phyloP scores from a whole-genome alignment of 306 rosid species.

The Crotalaria pallida region DNA sequence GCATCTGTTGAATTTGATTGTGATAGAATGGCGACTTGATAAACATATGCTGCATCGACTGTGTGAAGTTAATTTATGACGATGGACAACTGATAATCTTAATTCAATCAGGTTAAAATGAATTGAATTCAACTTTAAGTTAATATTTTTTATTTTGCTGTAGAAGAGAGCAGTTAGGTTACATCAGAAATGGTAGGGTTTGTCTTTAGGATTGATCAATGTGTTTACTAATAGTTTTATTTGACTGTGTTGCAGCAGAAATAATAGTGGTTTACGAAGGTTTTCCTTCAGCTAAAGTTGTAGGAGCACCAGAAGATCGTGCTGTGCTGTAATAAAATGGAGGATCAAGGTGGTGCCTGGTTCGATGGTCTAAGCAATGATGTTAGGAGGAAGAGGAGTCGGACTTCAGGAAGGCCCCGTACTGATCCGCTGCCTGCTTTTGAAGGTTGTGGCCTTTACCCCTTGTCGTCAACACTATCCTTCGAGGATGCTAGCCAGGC shows the following conservation, averaged over 20 bases:
- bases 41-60: neutral
- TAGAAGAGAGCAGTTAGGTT: slow-evolving; percentile 1
- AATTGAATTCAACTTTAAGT: neutral
- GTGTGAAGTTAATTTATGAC: neutral
- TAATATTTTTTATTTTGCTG: neutral
- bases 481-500: slow-evolving; percentile 69
- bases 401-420: slow-evolving; percentile 71
- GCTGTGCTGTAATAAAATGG: slow-evolving; percentile 43
- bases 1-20: neutral
- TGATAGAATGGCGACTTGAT: neutral
- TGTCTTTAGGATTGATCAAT: neutral
- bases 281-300: slow-evolving; percentile 21
- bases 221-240: slow-evolving; percentile 14
- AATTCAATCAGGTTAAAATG: neutral
- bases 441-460: slow-evolving; percentile 50
- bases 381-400: slow-evolving; percentile 85
- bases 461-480: slow-evolving; percentile 58
- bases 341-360: slow-evolving; percentile 45
- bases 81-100: neutral
- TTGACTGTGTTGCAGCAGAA: slow-evolving; percentile 22
- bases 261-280: slow-evolving; percentile 13
- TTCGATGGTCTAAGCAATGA: slow-evolving; percentile 54
- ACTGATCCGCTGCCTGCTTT: slow-evolving; percentile 62
- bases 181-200: neutral
- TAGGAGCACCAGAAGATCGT: slow-evolving; percentile 16